Evolutionary conservation across 129 eudicot genomes (phyloP).

Genomic region (Logfia minima): DNA sequence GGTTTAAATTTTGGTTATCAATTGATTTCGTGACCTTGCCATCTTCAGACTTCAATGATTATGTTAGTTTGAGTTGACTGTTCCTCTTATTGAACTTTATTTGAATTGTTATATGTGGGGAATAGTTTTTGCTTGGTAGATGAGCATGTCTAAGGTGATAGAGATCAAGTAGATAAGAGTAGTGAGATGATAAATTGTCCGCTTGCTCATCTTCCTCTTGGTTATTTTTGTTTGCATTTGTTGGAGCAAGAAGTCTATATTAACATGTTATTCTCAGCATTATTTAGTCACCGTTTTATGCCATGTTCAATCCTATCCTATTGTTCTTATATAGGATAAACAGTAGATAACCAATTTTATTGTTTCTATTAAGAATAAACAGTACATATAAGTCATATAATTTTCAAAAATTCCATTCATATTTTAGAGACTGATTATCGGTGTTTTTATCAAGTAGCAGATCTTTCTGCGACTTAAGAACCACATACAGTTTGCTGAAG

Average conservation of each 20-base stretch:
- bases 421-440: conserved; percentile 9
- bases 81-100: neutral
- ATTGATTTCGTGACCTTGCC: neutral
- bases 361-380: neutral
- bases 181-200: neutral
- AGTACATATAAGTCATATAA: conserved; percentile 6
- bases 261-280: conserved; percentile 1
- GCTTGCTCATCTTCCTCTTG: neutral
- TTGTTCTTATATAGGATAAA: neutral
- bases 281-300: neutral
- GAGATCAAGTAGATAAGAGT: conserved; percentile 7
- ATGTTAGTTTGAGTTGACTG: neutral
- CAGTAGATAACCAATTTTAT: neutral
- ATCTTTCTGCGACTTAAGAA: conserved; percentile 12
- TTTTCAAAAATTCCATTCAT: neutral
- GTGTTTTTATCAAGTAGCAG: conserved; percentile 17
- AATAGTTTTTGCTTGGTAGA: neutral
- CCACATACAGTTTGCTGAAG: conserved; percentile 6
- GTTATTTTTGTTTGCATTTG: neutral
- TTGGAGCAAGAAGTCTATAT: neutral
- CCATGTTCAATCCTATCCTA: neutral
- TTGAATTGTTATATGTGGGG: neutral
- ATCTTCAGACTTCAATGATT: neutral
- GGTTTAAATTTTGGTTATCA: neutral
- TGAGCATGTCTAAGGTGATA: conserved; percentile 1